phyloP scores from a whole-genome alignment of 441 rosid species.

The Rhodomyrtus psidioides region DNA sequence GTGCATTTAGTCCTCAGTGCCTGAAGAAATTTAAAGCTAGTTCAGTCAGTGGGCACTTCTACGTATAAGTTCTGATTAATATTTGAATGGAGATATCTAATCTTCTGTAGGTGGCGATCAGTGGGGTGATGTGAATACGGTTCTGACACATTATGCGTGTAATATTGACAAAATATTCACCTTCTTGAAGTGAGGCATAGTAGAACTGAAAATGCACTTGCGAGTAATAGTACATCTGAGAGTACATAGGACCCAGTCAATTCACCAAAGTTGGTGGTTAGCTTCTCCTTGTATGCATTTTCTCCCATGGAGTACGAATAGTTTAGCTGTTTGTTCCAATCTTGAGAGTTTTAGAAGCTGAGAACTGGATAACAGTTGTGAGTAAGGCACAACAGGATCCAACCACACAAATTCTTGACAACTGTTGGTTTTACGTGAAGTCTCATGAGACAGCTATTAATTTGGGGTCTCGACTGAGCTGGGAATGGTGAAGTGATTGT shows the following conservation, averaged over 20 bases:
- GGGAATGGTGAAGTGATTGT: neutral
- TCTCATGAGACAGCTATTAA: neutral
- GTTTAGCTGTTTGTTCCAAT: neutral
- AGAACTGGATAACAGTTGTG: neutral
- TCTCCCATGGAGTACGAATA: neutral
- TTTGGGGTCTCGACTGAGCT: neutral
- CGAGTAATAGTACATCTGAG: too few species aligned
- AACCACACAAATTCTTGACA: neutral
- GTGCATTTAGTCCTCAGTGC: too few species aligned
- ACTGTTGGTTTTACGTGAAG: neutral
- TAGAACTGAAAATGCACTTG: neutral
- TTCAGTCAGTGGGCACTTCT: too few species aligned
- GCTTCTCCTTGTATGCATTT: neutral
- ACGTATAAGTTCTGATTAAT: too few species aligned
- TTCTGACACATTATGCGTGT: too few species aligned
- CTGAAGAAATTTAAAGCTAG: too few species aligned
- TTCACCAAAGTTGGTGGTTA: neutral
- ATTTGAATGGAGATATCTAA: too few species aligned
- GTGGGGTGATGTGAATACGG: too few species aligned
- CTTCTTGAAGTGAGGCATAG: slow-evolving; percentile 43
- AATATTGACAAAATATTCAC: neutral
- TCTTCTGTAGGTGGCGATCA: too few species aligned
- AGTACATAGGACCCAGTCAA: neutral
- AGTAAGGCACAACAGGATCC: neutral
- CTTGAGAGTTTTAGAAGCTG: neutral